phyloP scores from a whole-genome alignment of 495 filamentous ascomycete species.

The Mycothermus thermophilus region DNA sequence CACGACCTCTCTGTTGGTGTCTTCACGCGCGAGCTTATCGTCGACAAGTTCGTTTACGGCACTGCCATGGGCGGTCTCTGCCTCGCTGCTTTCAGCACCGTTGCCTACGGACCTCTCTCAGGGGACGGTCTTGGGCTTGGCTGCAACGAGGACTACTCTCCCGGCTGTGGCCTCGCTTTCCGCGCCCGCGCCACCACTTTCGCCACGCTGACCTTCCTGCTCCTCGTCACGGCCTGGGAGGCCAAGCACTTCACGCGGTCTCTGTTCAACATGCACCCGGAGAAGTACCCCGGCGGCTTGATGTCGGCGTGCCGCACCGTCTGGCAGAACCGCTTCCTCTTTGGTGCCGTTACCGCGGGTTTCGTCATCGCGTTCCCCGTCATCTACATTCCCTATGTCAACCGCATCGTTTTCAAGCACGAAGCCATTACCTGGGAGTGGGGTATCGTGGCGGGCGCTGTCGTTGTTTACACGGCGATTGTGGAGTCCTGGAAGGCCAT shows the following conservation, averaged over 20 bases:
- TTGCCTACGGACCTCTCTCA: conserved; percentile 47
- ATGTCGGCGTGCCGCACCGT: conserved; percentile 47
- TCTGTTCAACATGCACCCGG: conserved; percentile 53
- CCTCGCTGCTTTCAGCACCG: conserved; percentile 50
- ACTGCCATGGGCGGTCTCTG: conserved; percentile 52
- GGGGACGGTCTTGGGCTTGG: conserved; percentile 51
- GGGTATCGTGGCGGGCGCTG: conserved; percentile 44
- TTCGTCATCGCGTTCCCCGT: conserved; percentile 55
- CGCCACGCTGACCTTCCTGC: conserved; percentile 56
- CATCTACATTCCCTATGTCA: conserved; percentile 58
- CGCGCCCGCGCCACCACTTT: conserved; percentile 66
- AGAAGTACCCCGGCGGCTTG: conserved; percentile 38
- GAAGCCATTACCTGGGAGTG: conserved; percentile 60
- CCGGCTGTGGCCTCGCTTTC: conserved; percentile 47
- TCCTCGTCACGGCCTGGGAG: conserved; percentile 62
- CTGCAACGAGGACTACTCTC: conserved; percentile 46
- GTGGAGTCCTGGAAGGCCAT: conserved; percentile 54
- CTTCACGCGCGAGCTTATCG: conserved; percentile 52
- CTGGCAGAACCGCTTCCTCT: conserved; percentile 58
- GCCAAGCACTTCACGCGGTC: conserved; percentile 55
- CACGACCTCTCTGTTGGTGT: conserved; percentile 52
- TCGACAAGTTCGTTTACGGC: conserved; percentile 64
- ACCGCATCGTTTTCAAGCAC: conserved; percentile 59
- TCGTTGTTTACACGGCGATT: conserved; percentile 43
- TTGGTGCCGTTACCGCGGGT: conserved; percentile 56